Base-by-base conservation (phyloP, 1,284 basidiomycete genomes). In the Puccinia coronata region DNA sequence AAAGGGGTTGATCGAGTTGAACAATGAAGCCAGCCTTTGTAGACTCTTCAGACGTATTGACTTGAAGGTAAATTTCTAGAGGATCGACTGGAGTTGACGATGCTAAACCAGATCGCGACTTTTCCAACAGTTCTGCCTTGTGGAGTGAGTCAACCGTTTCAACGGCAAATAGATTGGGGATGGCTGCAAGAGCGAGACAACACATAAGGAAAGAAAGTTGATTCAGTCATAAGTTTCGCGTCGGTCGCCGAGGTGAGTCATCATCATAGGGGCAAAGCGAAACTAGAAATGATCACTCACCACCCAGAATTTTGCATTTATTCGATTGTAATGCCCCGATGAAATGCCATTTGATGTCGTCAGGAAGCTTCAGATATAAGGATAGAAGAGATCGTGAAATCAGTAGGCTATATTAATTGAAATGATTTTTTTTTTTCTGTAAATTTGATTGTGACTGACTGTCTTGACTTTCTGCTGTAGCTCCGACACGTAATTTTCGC, bases 401-500 rank as follows among this genome's bases (percentile, higher is more conserved):
- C 67, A 47, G 25, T 36, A 25, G 43, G 39, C 39, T 25, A 11
- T 34, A n/a, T n/a, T 20, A 12, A 47, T 11, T 61, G n/a, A 5
- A 61, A 28, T 61, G 59, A 20, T 28, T 28, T 23, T 36, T 28
- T 43, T 43, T 43, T 43, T 43, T 28, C 34, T 57, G 3, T 25
- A n/a, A 20, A 25, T 9, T 11, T 57, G 36, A n/a, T 25, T 39
- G 14, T 53, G 0, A 71, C 36, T 83, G 84, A 93, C 93, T 86
- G 90, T 87, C 74, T 88, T 88, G 0, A 94, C 92, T 85, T 97
- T 99, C 67, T 95, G 93, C n/a, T 91, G 91, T 83, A 99, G 87
- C 85, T 98, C 96, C 84, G 97, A 93, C 6, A 96, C 95, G 86
- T 98, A 99, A 86, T 99, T 99, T 87, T 99, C 96, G 16, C 97